Base-by-base conservation (phyloP, 495 filamentous ascomycete species). In the Physcia stellaris region DNA sequence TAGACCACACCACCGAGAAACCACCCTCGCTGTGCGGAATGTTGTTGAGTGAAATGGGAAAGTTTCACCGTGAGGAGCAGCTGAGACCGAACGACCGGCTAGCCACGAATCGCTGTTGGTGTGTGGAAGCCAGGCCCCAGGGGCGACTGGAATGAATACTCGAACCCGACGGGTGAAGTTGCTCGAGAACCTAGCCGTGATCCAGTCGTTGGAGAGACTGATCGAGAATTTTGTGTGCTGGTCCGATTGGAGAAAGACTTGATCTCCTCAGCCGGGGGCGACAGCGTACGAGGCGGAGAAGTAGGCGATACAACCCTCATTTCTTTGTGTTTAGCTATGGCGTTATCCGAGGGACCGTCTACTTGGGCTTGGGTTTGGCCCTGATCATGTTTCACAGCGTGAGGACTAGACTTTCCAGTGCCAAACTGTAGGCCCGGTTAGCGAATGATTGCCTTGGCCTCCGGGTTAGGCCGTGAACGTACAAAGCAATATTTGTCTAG, bases 401-500 rank as follows among this genome's bases (percentile, higher is more conserved):
- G 55, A 23, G 59, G 42, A 2, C 58, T 50, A 17, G 56, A 32
- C 41, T 65, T 67, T 27, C 58, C 47, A 22, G 70, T 63, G 12
- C 67, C 69, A 62, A 61, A 73, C 70, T 73, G 40, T 31, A 43
- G 34, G 31, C 21, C 31, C 40, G 47, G 32, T 61, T 48, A 57
- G 54, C 44, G 27, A 53, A 47, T 23, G n/a, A 30, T 20, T 36
- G 16, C 36, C 17, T 32, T 16, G 23, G 15, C 28, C 22, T 41
- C 43, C 23, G 27, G 47, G 22, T 36, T 45, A 36, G 43, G 49
- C 47, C 50, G 37, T 44, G 56, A 66, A 92, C 86, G 73, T 83
- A 94, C 87, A 71, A 93, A 94, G 69, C 90, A 98, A 63, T 93
- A 98, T 61, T 92, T 93, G 66, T 93, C 83, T 51, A 98, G 74